These are phyloP conservation scores for Fremontodendron californicum DNA, from an alignment of 345 rosid genomes.

Conservation along the genomic window DNA sequence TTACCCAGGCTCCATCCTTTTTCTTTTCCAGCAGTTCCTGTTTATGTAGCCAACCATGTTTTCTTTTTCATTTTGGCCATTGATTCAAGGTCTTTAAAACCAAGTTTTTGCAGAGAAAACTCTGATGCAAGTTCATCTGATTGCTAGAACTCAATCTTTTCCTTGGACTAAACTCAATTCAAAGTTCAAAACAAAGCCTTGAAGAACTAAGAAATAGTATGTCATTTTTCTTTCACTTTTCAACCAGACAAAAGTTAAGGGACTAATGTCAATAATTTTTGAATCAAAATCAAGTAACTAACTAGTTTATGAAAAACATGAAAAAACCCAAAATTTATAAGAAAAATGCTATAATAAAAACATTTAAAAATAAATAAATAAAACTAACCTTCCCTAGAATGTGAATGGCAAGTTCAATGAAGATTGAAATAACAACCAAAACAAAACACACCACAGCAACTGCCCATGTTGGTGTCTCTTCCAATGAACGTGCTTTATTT, in stretches of 20 bases:
- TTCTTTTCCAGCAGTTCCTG: too few relatives aligned
- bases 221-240: neutral
- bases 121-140: neutral
- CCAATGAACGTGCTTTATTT: constrained; percentile 40
- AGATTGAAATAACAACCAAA: constrained; percentile 60
- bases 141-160: neutral
- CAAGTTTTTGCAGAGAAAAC: neutral
- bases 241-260: neutral
- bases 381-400: constrained; percentile 44
- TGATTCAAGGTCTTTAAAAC: neutral
- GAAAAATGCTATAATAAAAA: neutral
- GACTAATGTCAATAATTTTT: neutral
- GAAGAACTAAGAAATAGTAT: neutral
- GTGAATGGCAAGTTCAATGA: constrained; percentile 67
- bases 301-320: neutral
- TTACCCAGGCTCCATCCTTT: too few relatives aligned
- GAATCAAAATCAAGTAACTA: neutral
- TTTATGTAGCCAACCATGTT: neutral
- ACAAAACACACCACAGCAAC: constrained; percentile 78
- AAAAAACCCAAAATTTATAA: neutral
- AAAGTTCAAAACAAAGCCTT: neutral
- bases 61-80: too few relatives aligned
- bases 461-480: constrained; percentile 89
- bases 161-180: neutral
- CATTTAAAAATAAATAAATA: neutral